These are phyloP conservation scores for Aspergillus affinis DNA, from an alignment of 495 filamentous ascomycete genomes.

Conservation along the genomic window DNA sequence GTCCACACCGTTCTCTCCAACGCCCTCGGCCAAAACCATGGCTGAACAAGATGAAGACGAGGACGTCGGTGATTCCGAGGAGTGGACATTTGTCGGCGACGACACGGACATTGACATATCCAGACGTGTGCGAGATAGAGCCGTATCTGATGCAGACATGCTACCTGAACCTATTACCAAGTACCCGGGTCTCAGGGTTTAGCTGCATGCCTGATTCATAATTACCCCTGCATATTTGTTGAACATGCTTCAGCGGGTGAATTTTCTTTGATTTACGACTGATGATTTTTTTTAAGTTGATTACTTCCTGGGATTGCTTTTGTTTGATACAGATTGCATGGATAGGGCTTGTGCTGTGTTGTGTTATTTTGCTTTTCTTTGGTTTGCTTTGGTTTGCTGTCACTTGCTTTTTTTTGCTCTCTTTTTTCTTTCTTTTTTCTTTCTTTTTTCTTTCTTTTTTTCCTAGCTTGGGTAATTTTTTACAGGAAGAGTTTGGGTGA, in stretches of 20 bases:
- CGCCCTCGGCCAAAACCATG: conserved; percentile 33
- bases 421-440: background rate
- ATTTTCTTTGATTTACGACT: conserved; percentile 1
- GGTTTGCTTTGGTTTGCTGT: background rate
- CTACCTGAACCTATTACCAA: conserved; percentile 11
- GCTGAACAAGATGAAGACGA: conserved; percentile 40
- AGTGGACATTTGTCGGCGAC: conserved; percentile 75
- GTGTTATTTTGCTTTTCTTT: no score
- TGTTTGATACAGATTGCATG: conserved; percentile 4
- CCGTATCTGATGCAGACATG: conserved; percentile 28
- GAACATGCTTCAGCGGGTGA: conserved; percentile 1
- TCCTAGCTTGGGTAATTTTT: background rate
- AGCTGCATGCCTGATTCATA: background rate
- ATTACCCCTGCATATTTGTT: background rate
- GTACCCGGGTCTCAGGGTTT: background rate
- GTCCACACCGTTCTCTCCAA: conserved; percentile 43
- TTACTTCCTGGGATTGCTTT: conserved; percentile 10
- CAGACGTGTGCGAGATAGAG: conserved; percentile 38
- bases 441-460: background rate
- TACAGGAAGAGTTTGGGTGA: conserved; percentile 7
- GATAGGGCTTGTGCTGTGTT: conserved; percentile 3
- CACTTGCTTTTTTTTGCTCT: background rate
- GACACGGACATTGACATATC: conserved; percentile 59
- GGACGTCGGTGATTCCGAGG: conserved; percentile 49
- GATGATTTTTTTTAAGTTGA: background rate